Base-by-base conservation (phyloP, 441 rosid genomes). In the Mallotus repandus region DNA sequence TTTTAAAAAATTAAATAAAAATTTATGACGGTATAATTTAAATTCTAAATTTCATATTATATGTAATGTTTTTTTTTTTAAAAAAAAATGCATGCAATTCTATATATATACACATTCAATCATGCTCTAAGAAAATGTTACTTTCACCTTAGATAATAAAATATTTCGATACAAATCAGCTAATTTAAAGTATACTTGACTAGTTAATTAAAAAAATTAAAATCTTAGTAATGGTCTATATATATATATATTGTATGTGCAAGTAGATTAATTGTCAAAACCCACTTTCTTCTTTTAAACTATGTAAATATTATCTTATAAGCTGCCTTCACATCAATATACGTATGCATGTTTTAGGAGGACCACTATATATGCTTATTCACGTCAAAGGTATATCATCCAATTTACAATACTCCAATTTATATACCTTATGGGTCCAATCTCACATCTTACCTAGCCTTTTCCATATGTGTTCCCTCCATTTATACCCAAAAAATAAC, bases 291-390 rank as follows among this genome's bases (percentile, higher is more conserved):
- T 41, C 53, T 43, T 43, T 7, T 21, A 55, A 63, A 63, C 4
- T 38, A 48, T 69, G 18, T 68, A 50, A 46, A 21, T 35, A 49
- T 29, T 29, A 72, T 21, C 46, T 43, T 43, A 43, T 43, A 43
- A 64, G 16, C 18, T 70, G 71, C 38, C 70, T 71, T 76, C 72
- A 19, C 63, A 68, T 73, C 74, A 62, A 57, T 75, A 25, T 2
- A 70, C 77, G 78, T 73, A 77, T 75, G 80, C 81, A 67, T 69
- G 53, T 41, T 65, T 69, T 53, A 15, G 15, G 11, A 58, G 7
- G 22, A 1, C 35, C 9, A 57, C 21, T 55, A 0, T 25, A 25
- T 2, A 25, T 25, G 2, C 29, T 25, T 25, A 25, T 25, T 25
- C 1, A 25, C 29, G 2, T 25, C 29, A 25, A 25, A 25, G 29